Evolutionary conservation across 106 monocot genomes (phyloP).

Genomic region (Phalaenopsis aphrodite): DNA sequence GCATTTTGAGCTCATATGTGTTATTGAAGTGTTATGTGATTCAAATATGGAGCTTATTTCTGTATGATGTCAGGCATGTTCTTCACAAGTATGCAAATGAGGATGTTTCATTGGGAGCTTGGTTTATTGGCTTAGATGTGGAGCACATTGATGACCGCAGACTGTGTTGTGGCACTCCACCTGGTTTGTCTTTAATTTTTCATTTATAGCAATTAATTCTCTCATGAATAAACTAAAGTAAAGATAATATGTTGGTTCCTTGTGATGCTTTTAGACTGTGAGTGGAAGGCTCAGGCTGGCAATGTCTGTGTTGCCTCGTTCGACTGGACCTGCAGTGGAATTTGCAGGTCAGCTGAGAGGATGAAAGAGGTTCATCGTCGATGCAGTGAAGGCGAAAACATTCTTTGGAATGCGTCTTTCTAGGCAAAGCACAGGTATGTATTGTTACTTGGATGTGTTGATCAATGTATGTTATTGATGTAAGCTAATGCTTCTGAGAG

Average conservation of each 20-base stretch:
- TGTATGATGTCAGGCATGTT: conserved; percentile 21
- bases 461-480: conserved; percentile 7
- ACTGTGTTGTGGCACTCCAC: conserved; percentile 60
- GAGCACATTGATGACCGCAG: conserved; percentile 53
- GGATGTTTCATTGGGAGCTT: conserved; percentile 57
- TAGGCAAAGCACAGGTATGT: background rate
- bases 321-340: conserved; percentile 62
- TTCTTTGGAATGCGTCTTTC: conserved; percentile 40
- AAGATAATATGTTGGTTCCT: background rate
- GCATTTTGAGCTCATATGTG: background rate
- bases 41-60: background rate
- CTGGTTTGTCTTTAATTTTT: conserved; percentile 23
- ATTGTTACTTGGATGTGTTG: background rate
- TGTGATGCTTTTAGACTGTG: conserved; percentile 31
- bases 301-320: conserved; percentile 58
- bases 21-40: background rate
- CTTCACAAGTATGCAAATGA: conserved; percentile 60
- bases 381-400: conserved; percentile 41
- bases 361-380: conserved; percentile 42
- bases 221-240: background rate
- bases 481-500: conserved; percentile 1
- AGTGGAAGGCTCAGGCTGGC: conserved; percentile 62
- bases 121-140: conserved; percentile 57
- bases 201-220: background rate
- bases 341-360: conserved; percentile 53